Base-by-base conservation (phyloP, 176 grass and related monocot genomes). In the Lolium perenne region DNA sequence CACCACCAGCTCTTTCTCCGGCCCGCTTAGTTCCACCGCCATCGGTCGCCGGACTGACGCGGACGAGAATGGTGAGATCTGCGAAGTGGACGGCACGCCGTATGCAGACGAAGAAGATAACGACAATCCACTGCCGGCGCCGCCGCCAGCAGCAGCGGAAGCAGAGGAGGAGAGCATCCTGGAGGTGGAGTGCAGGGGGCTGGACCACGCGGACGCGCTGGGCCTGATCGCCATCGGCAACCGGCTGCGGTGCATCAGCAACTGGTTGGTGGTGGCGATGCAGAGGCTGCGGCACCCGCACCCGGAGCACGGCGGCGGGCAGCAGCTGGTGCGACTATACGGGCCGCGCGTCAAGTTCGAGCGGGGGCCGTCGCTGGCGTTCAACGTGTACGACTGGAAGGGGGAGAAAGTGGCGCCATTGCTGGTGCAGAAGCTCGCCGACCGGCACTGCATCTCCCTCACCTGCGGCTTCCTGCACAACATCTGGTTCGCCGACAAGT, bases 341-440 rank as follows among this genome's bases (percentile, higher is more conserved):
- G 95, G 95, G 5, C 95, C 95, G 4, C 72, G 85, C 21, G 87
- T 97, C 54, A 98, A 95, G 83, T 98, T 95, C 82, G 95, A 98
- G 63, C 78, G 91, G 35, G 95, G 93, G 0, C 93, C 91, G 0
- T 87, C 93, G 73, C 76, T 98, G 74, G 95, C 95, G 64, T 98
- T 98, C 89, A 98, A 98, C 85, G 87, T 98, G 71, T 95, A 90
- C 82, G 93, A 95, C 78, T 95, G 93, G 95, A 95, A 92, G 72
- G 91, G 93, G 26, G 93, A 95, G 83, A 93, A 90, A 47, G 84
- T 98, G 3, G 87, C 92, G 68, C 93, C 95, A 67, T 45, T 55
- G 26, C 81, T 95, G 20, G 93, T 98, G 76, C 95, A 98, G 85
- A 98, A 95, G 87, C 95, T 98, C 49, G 95, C 93, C 72, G 95